These are phyloP conservation scores for Diaporthe amygdali DNA, from an alignment of 2,329 filamentous ascomycete genomes.

Conservation along the genomic window DNA sequence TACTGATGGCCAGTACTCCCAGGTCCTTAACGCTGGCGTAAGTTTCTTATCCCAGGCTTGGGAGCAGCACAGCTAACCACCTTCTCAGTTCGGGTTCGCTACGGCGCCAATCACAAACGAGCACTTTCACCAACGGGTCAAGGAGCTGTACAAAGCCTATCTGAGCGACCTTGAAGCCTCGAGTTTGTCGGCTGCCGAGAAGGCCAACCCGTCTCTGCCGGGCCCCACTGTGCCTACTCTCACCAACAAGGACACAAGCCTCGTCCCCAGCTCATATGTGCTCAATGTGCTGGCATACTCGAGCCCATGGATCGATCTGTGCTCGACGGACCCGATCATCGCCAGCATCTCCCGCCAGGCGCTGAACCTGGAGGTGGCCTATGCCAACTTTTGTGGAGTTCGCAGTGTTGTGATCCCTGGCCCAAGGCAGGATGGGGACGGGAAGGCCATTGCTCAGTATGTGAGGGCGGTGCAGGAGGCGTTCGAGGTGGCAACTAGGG, in stretches of 20 bases:
- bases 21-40: constrained; percentile 73
- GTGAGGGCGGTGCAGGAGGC: constrained; percentile 84
- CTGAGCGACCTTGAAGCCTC: constrained; percentile 47
- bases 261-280: constrained; percentile 71
- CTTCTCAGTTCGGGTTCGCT: constrained; percentile 73
- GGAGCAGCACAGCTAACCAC: not conserved
- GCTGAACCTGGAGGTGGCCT: constrained; percentile 87
- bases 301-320: constrained; percentile 94
- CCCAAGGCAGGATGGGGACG: constrained; percentile 62
- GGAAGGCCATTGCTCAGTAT: constrained; percentile 72
- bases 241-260: constrained; percentile 77
- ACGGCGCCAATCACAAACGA: constrained; percentile 79
- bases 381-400: constrained; percentile 93
- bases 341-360: constrained; percentile 88
- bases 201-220: constrained; percentile 51
- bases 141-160: constrained; percentile 64
- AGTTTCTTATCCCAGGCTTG: constrained; percentile 39
- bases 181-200: constrained; percentile 41
- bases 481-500: constrained; percentile 73
- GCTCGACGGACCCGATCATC: constrained; percentile 81
- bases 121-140: constrained; percentile 73
- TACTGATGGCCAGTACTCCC: constrained; percentile 66
- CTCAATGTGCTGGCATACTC: constrained; percentile 77
- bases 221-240: constrained; percentile 70
- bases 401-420: constrained; percentile 83